Base-by-base conservation (phyloP, 306 rosid genomes). In the Benincasa hispida region DNA sequence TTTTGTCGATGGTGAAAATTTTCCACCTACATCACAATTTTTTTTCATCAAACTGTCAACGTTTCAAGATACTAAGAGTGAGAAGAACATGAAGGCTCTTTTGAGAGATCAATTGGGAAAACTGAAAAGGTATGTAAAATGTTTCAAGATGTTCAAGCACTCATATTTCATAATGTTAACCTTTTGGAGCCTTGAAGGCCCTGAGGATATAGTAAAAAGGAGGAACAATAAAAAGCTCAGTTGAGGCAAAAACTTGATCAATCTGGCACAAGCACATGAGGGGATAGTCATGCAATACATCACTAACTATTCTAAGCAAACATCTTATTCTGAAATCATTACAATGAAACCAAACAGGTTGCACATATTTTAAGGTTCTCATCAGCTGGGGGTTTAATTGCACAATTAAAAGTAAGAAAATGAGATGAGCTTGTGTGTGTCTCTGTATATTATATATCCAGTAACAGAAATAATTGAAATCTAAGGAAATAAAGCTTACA, bases 1-100 rank as follows among this genome's bases (percentile, higher is more conserved):
- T 27, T 86, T 79, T 77, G 86, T 18, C 42, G 86, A 78, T 41
- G 87, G 56, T 81, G 88, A 37, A 92, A 84, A 78, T 89, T 89
- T 82, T 92, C 91, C 84, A 92, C 91, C 99, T 95, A 83, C 81
- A 81, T 77, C 77, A 83, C 35, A 78, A 22, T 60, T 75, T 41
- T 50, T 48, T 77, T 34, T 1, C 0, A 24, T 70, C 55, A 39
- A 68, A 39, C 19, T 47, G 39, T 17, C 57, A 24, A 45, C 3
- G 17, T 72, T 48, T 41, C 75, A 22, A 30, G 17, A 72, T 48
- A 25, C 53, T 48, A 21, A 45, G 21, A 24, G 5, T 24, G 32
- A 27, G 76, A 15, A 47, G 50, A 28, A 72, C 55, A 72, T 27
- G 76, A 70, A 27, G 22, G 58, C 53, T 47, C 28, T 47, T 30